A percentile compares a stretch with the other conserved stretches of the same genome.
phyloP scores from a whole-genome alignment of 2,329 filamentous ascomycete genomes.

The Pyrenochaeta sp. region DNA sequence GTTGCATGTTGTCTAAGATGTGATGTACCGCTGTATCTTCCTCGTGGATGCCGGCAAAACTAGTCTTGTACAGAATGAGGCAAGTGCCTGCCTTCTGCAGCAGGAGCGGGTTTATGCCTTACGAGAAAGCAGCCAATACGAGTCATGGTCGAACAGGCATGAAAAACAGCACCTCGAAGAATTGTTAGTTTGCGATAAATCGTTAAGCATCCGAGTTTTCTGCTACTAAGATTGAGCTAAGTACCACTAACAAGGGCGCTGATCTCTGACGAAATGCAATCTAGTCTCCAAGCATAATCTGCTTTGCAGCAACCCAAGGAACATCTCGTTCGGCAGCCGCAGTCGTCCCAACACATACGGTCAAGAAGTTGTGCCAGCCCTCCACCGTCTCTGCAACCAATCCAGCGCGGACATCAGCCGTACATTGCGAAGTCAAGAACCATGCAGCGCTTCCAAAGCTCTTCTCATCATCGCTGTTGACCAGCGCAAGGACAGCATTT shows the following conservation, averaged over 20 bases:
- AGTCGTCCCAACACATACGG: constrained; percentile 61
- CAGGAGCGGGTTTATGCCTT: neutral
- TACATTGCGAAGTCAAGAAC: constrained; percentile 67
- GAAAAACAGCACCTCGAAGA: neutral
- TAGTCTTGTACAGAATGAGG: neutral
- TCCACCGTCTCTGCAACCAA: constrained; percentile 58
- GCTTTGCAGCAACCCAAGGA: constrained; percentile 60
- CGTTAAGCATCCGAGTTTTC: neutral
- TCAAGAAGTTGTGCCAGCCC: constrained; percentile 64
- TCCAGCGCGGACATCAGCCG: constrained; percentile 50
- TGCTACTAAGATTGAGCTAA: neutral
- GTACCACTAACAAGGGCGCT: neutral
- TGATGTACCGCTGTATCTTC: neutral
- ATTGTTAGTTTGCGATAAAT: neutral
- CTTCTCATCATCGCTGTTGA: constrained; percentile 56
- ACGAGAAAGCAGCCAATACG: neutral
- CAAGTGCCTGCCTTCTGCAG: neutral
- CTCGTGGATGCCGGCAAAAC: neutral
- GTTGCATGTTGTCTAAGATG: neutral
- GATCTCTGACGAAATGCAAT: neutral
- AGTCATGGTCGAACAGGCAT: neutral
- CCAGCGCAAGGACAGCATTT: constrained; percentile 59
- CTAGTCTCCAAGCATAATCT: constrained; percentile 14
- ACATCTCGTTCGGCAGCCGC: constrained; percentile 56
- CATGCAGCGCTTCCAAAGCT: constrained; percentile 68